These are phyloP conservation scores for Senna siamea DNA, from an alignment of 306 rosid genomes.

Conservation along the genomic window DNA sequence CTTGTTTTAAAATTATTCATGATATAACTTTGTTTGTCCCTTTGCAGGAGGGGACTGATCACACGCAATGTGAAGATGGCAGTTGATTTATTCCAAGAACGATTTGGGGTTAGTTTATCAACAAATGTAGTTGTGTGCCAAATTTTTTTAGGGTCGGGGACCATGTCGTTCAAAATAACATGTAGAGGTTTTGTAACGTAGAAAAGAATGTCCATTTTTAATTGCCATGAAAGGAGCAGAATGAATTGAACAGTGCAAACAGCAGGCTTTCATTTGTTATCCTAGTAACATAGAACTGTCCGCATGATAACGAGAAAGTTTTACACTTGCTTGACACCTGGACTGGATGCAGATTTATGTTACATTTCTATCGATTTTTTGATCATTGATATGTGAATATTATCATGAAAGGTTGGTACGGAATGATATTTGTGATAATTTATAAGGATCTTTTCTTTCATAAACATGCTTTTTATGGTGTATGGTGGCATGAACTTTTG, in stretches of 20 bases:
- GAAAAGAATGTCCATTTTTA: not conserved
- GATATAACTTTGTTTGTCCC: not conserved
- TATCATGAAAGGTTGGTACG: not conserved
- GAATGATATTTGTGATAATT: not conserved
- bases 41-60: slow-evolving; percentile 80
- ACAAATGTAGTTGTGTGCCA: slow-evolving; percentile 8
- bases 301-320: slow-evolving; percentile 18
- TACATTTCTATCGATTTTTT: slow-evolving; percentile 1
- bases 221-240: not conserved
- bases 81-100: slow-evolving; percentile 78
- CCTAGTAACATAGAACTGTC: not conserved
- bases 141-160: not conserved
- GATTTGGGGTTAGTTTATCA: slow-evolving; percentile 74
- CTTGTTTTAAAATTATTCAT: slow-evolving; percentile 19
- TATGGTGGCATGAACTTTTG: not conserved
- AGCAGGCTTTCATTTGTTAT: slow-evolving; percentile 11
- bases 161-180: not conserved
- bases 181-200: slow-evolving; percentile 13
- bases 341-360: not conserved
- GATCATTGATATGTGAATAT: not conserved
- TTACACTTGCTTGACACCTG: slow-evolving; percentile 9
- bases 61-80: slow-evolving; percentile 79
- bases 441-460: not conserved
- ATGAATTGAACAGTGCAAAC: slow-evolving; percentile 22
- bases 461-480: slow-evolving; percentile 2